Base-by-base conservation (phyloP, 2,329 filamentous ascomycete species). In the Amauroascus verrucosus region DNA sequence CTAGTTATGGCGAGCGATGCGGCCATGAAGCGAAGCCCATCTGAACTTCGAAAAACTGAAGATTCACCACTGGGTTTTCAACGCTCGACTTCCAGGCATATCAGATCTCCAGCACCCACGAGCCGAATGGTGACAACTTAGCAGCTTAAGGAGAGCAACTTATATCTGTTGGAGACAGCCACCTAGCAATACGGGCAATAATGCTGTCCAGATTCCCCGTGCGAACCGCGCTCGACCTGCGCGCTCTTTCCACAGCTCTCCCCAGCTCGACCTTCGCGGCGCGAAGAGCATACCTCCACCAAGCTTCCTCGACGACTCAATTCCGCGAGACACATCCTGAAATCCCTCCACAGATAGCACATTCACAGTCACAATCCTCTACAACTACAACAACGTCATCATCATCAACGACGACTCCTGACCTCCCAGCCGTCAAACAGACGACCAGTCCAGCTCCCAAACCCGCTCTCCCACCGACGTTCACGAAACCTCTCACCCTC, bases 201-300 rank as follows among this genome's bases (percentile, higher is more conserved):
- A 72, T 72, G 69, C 67, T 71, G 45, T 66, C 68, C 47, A 65
- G 69, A 56, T 63, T 67, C 13, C 60, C 64, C 54, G 40, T 60
- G 51, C 61, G 45, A 47, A 59, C 59, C 57, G 62, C 60, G 56
- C 59, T 59, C 61, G 66, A 63, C n/a, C 28, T 51, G 33, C 48
- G 51, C 35, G 35, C 41, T 18, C 35, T 54, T 30, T 47, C 48
- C 28, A 43, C 48, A 30, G 32, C 41, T 48, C 44, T 51, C 43
- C 51, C 47, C 28, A 47, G 50, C 47, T 45, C 54, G 6, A 41
- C 50, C 18, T 49, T 46, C 24, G 14, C 49, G 58, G 44, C 49
- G n/a, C 54, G 61, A 45, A 69, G 71, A 62, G 70, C 69, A 61
- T 67, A 64, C 56, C 66, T 75, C 30, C 70, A 73, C 58, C 67